A percentile compares a stretch with the other conserved stretches of the same genome.
Evolutionary conservation across 352 stramenopile species (phyloP).

Genomic region (Pythium myriotylum): DNA sequence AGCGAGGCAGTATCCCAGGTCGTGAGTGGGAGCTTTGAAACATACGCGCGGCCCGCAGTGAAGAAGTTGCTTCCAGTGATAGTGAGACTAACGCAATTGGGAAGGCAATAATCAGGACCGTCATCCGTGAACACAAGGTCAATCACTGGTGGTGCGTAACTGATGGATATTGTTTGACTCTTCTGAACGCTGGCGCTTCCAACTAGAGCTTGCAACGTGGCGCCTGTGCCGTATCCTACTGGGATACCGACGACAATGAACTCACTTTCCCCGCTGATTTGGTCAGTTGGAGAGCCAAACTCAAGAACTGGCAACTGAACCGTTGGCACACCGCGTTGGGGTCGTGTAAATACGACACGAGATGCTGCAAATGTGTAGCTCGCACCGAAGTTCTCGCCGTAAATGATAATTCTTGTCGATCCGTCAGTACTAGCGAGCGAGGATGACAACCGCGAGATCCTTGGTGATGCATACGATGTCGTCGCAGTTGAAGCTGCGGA

Average conservation of each 20-base stretch:
- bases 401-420: conserved; percentile 46
- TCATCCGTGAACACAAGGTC: conserved; percentile 63
- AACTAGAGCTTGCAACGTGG: conserved; percentile 40
- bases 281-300: conserved; percentile 37
- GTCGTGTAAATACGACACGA: conserved; percentile 49
- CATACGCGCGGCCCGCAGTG: conserved; percentile 36
- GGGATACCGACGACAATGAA: conserved; percentile 48
- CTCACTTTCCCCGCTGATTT: conserved; percentile 26
- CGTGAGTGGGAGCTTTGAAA: conserved; percentile 45
- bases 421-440: conserved; percentile 39
- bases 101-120: conserved; percentile 46
- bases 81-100: conserved; percentile 51
- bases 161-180: conserved; percentile 34
- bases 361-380: conserved; percentile 41
- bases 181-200: conserved; percentile 43
- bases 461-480: conserved; percentile 56
- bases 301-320: conserved; percentile 44
- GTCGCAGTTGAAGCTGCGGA: conserved; percentile 37
- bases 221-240: conserved; percentile 41
- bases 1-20: conserved; percentile 8
- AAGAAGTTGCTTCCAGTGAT: conserved; percentile 62
- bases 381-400: conserved; percentile 53
- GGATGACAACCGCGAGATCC: conserved; percentile 23
- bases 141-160: conserved; percentile 48
- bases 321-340: conserved; percentile 31